Conservation (phyloP, 2,329 filamentous ascomycete species). For the Pestalotiopsis sp. region DNA sequence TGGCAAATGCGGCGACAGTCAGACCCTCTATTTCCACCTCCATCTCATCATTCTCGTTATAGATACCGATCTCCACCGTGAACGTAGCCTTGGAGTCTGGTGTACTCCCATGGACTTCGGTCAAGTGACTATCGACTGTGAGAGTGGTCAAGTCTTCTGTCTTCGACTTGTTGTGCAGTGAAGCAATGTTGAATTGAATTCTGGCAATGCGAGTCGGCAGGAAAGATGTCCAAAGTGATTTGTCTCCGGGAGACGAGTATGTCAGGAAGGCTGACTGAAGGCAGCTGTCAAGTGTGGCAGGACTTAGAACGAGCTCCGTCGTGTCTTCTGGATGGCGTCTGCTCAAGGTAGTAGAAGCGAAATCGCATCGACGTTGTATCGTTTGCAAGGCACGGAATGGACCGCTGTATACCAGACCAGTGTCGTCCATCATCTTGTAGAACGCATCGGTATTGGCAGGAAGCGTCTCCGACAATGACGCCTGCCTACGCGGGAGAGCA, state of each 20-base stretch:
- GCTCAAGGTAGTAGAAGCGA: conserved; percentile 32
- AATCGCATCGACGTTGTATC: conserved; percentile 35
- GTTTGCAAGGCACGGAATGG: conserved; percentile 36
- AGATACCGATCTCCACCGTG: conserved; percentile 25
- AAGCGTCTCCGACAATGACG: conserved; percentile 30
- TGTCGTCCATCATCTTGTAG: conserved; percentile 40
- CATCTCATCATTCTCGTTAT: conserved; percentile 24
- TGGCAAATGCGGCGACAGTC: conserved; percentile 25
- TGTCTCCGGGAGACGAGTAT: conserved; percentile 39
- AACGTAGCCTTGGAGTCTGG: conserved; percentile 30
- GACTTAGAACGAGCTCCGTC: conserved; percentile 36
- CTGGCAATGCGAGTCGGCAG: conserved; percentile 35
- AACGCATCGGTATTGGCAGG: conserved; percentile 32
- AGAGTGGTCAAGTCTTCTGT: conserved; percentile 23
- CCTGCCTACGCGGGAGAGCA: conserved; percentile 26
- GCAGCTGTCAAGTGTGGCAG: conserved; percentile 41
- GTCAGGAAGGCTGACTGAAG: conserved; percentile 43
- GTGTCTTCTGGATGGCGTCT: conserved; percentile 35
- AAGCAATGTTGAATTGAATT: conserved; percentile 37
- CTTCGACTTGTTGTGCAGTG: conserved; percentile 17
- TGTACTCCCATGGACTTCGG: conserved; percentile 13
- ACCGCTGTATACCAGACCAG: conserved; percentile 38
- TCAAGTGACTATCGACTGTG: conserved; percentile 32
- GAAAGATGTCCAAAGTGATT: conserved; percentile 42
- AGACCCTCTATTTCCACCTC: conserved; percentile 30